A percentile compares a stretch with the other conserved stretches of the same genome.
Conservation (phyloP, 257 asterid genomes). For the Jacaranda mimosifolia region DNA sequence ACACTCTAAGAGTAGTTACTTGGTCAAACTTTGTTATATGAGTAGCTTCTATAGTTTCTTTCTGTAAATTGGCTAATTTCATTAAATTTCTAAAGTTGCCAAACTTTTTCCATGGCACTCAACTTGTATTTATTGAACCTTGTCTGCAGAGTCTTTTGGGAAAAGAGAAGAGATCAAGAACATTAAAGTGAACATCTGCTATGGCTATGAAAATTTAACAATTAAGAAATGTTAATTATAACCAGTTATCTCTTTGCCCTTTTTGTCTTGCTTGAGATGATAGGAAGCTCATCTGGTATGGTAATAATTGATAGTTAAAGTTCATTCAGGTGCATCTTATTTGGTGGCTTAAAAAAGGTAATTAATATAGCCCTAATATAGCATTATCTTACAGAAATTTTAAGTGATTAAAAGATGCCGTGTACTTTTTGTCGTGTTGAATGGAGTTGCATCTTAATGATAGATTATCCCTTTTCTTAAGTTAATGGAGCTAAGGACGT, state of each 20-base stretch:
- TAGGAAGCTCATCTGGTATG: no score
- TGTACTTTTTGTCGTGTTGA: no score
- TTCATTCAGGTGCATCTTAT: background rate
- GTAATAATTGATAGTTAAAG: no score
- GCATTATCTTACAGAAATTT: no score
- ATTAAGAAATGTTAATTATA: background rate
- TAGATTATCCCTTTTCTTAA: no score
- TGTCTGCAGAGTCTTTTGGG: background rate
- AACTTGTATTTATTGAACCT: background rate
- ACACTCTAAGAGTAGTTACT: background rate
- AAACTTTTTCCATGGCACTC: background rate
- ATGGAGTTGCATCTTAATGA: no score
- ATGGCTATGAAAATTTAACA: background rate
- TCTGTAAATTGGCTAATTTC: background rate
- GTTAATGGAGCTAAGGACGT: no score
- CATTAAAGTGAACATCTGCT: background rate
- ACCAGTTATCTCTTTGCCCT: background rate
- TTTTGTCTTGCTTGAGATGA: background rate
- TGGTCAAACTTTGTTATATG: constrained; percentile 4
- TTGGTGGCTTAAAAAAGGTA: no score
- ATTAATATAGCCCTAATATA: no score
- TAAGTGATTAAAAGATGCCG: no score
- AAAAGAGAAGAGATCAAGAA: constrained; percentile 3
- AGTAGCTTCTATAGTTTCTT: background rate
- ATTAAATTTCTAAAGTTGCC: background rate